These are phyloP conservation scores for Wickerhamomyces subpelliculosus DNA, from an alignment of 805 yeast species.

Conservation along the genomic window DNA sequence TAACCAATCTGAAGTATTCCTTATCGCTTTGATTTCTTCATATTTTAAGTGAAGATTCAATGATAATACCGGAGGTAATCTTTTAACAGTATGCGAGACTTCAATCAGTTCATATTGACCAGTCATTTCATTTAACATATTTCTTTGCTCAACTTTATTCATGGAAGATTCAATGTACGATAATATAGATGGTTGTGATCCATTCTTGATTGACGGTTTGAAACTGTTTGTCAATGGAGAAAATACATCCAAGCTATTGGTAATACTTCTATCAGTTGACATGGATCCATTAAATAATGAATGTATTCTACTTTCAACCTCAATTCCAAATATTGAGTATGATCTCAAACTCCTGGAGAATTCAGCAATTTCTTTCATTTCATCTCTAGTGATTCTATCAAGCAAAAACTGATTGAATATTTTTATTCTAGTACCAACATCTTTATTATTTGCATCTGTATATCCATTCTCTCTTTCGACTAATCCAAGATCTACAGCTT, in stretches of 20 bases:
- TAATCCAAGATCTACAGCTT: slow-evolving; percentile 47
- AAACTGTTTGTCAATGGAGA: slow-evolving; percentile 8
- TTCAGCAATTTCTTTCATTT: slow-evolving; percentile 24
- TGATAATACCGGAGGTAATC: slow-evolving; percentile 58
- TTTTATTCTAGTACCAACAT: slow-evolving; percentile 30
- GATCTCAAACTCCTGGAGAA: slow-evolving; percentile 6
- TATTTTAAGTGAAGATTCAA: slow-evolving; percentile 51
- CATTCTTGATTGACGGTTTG: slow-evolving; percentile 24
- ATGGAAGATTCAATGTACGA: slow-evolving; percentile 57
- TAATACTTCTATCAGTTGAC: slow-evolving; percentile 4
- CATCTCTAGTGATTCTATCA: slow-evolving; percentile 45
- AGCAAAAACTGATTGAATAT: slow-evolving; percentile 55
- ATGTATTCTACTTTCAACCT: slow-evolving; percentile 33
- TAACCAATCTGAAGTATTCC: slow-evolving; percentile 49
- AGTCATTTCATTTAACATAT: slow-evolving; percentile 48
- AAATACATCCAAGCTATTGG: slow-evolving; percentile 11
- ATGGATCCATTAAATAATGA: slow-evolving; percentile 18
- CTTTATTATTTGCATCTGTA: background rate
- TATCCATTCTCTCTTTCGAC: slow-evolving; percentile 35
- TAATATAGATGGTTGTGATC: slow-evolving; percentile 33
- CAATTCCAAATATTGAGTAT: slow-evolving; percentile 33
- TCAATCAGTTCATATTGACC: slow-evolving; percentile 47
- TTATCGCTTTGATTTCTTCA: slow-evolving; percentile 47
- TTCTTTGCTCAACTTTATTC: slow-evolving; percentile 42
- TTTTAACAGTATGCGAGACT: slow-evolving; percentile 41